These are phyloP conservation scores for Malus sieversii DNA, from an alignment of 306 rosid genomes.

Conservation along the genomic window DNA sequence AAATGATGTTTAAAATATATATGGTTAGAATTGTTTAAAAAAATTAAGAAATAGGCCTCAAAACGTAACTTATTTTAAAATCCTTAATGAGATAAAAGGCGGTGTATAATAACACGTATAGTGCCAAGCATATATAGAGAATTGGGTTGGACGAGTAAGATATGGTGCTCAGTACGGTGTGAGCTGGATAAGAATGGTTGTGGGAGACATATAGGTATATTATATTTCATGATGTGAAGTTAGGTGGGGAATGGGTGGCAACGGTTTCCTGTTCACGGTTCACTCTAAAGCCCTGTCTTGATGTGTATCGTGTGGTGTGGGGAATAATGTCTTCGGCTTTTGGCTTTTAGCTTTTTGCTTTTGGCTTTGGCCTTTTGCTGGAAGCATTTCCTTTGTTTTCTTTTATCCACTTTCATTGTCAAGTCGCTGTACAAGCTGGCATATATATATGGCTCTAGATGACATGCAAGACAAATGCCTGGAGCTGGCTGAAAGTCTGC, in stretches of 20 bases:
- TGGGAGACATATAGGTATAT: not conserved
- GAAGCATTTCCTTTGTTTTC: not conserved
- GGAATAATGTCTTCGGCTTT: not conserved
- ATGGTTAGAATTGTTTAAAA: no score
- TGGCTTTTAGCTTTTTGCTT: not conserved
- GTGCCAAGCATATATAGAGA: not conserved
- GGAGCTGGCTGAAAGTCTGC: not conserved
- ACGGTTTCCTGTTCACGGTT: not conserved
- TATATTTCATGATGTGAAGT: not conserved
- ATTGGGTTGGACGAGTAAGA: not conserved
- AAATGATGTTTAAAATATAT: no score
- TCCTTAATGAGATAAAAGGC: no score
- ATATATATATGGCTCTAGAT: not conserved
- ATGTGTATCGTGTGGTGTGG: not conserved
- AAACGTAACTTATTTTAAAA: no score
- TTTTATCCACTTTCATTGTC: not conserved
- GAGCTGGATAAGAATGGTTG: constrained; percentile 2
- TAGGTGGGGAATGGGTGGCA: not conserved
- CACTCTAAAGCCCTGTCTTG: not conserved
- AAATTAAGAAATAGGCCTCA: no score
- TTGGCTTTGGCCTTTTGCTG: not conserved
- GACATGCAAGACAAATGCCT: not conserved
- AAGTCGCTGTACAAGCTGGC: constrained; percentile 5
- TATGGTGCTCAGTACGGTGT: not conserved
- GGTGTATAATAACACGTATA: not conserved